These are phyloP conservation scores for Cyclostephanos invisitatus DNA, from an alignment of 108 stramenopile genomes.

Conservation along the genomic window DNA sequence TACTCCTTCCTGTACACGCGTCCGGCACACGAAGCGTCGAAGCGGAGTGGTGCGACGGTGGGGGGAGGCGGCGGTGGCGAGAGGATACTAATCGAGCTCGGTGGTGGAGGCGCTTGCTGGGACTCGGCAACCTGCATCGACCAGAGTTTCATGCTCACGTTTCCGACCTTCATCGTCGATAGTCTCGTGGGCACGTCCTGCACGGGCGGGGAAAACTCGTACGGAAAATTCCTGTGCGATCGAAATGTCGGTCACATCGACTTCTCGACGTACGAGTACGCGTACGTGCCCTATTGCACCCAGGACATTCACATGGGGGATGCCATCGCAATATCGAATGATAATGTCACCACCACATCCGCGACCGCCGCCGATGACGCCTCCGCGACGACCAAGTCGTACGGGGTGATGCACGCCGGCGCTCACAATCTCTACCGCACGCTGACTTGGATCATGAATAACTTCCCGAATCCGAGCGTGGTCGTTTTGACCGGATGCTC, in stretches of 20 bases:
- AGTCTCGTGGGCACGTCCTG: background rate
- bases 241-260: conserved; percentile 33
- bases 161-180: background rate
- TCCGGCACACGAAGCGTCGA: no score
- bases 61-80: background rate
- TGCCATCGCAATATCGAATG: background rate
- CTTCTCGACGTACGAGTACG: conserved; percentile 50
- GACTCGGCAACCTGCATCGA: background rate
- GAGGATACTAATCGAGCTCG: conserved; percentile 3
- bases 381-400: background rate
- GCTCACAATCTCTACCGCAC: conserved; percentile 46
- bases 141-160: background rate
- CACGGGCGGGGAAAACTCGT: background rate
- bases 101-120: conserved; percentile 7
- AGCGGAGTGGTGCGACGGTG: background rate
- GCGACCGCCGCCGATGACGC: no score
- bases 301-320: conserved; percentile 60
- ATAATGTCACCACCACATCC: no score
- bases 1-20: conserved; percentile 4
- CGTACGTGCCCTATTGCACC: conserved; percentile 58
- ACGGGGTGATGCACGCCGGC: conserved; percentile 41
- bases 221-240: conserved; percentile 37
- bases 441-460: conserved; percentile 50
- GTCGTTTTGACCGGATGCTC: conserved; percentile 59
- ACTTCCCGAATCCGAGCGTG: conserved; percentile 47